phyloP scores from a whole-genome alignment of 2,329 filamentous ascomycete species.

The Exophiala viscosa region DNA sequence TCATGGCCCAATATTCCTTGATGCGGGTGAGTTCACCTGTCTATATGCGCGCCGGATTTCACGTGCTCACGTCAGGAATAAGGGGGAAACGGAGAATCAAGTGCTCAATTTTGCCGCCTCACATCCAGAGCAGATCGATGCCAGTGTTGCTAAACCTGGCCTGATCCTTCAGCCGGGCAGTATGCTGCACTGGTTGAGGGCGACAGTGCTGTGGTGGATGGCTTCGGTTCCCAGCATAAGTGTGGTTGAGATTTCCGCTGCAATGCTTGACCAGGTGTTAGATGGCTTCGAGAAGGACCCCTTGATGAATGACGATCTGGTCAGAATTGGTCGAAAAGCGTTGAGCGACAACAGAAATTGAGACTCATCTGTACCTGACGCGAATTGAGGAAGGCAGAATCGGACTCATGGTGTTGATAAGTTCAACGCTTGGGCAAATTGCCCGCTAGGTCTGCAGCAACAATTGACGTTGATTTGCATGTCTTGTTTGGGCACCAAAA shows the following conservation, averaged over 20 bases:
- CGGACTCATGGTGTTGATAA: too few relatives aligned
- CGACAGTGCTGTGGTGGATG: conserved; percentile 26
- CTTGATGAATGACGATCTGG: conserved; percentile 43
- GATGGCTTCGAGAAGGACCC: conserved; percentile 49
- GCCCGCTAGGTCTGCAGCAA: too few relatives aligned
- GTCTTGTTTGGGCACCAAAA: too few relatives aligned
- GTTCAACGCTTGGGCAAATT: too few relatives aligned
- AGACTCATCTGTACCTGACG: too few relatives aligned
- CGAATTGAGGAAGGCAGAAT: too few relatives aligned
- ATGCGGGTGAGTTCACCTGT: conserved; percentile 44
- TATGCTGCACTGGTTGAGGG: conserved; percentile 21
- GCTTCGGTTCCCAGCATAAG: conserved; percentile 24
- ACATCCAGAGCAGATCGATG: conserved; percentile 39
- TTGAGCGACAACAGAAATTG: background rate
- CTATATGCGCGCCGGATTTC: background rate
- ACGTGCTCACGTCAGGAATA: conserved; percentile 26
- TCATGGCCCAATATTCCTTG: conserved; percentile 38
- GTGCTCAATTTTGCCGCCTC: conserved; percentile 43
- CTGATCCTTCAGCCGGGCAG: conserved; percentile 37
- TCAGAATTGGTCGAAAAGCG: conserved; percentile 35
- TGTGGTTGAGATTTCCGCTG: conserved; percentile 38
- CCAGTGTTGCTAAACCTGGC: conserved; percentile 43
- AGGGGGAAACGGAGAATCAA: conserved; percentile 46
- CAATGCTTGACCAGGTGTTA: conserved; percentile 44
- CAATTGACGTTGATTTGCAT: too few relatives aligned